Evolutionary conservation across 176 grass and related monocot species (phyloP), one percentile per base, ranked within the genome.

Genomic region (Raddia distichophylla): DNA sequence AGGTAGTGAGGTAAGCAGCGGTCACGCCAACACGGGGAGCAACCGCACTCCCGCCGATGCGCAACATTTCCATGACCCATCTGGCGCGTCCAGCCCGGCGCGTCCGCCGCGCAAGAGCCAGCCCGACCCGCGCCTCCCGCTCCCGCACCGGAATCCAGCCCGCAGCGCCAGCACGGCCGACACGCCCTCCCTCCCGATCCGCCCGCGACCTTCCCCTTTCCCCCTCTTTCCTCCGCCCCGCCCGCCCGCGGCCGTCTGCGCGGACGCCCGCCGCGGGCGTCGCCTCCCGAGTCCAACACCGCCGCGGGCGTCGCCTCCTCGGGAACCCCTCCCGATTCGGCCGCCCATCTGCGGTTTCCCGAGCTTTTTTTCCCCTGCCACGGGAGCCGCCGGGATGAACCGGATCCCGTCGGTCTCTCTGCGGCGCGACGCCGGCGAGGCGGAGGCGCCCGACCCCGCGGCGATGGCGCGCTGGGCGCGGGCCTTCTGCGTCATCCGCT

Each of bases 401-500:
- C 87, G 82, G 80, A 87, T 85, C 87, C 89, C 89, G 85, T 94
- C 94, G 82, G 63, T 91, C 72, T 85, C 88, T 50, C 70, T 81
- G 47, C 80, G 75, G 18, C 78, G 64, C 73, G 92, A 88, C 62
- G 64, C 78, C 60, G 50, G 71, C 48, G 76, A 56, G n/a, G 44
- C 59, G 27, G 43, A 43, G 74, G 42, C 60, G 16, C 53, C 85
- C 17, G 90, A 98, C 75, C 84, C 86, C 20, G 82, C 65, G 50
- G 87, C 85, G 50, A 86, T 98, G 61, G 81, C 84, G 27, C 92
- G 84, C 67, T 98, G 96, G 96, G 90, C 85, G 71, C 74, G 81
- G 15, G 96, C 93, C 52, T 95, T 99, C 75, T 93, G 85, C 71
- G 55, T 95, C 83, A 99, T 99, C 79, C 93, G 96, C 10, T 99